Base-by-base conservation (phyloP, 2,329 filamentous ascomycete genomes). In the Aplosporella prunicola region DNA sequence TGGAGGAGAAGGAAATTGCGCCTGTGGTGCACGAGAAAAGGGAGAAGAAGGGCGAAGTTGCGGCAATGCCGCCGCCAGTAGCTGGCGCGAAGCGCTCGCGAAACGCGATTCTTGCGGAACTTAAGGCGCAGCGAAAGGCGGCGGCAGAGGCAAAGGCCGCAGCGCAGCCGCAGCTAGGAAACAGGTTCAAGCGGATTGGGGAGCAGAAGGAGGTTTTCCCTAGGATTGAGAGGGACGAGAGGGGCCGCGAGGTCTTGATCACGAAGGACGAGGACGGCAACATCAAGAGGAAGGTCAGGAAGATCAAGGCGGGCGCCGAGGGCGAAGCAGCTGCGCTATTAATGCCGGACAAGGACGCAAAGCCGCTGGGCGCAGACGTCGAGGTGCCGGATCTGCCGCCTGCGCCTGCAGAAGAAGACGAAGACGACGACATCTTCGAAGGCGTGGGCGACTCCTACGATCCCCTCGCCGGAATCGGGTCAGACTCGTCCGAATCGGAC, bases 1-100 rank as follows among this genome's bases (percentile, higher is more conserved):
- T 80, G 27, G 70, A 71, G 29, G 63, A 73, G 46, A 82, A 82
- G 58, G 78, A 85, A 55, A 69, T 89, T 17, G 79, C 75, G 20
- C 74, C 81, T 9, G 65, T 82, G 47, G 50, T 82, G 51, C 70
- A 77, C 40, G 71, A 80, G 51, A 62, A 66, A 46, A 60, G 57
- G 28, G 64, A 68, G 46, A 75, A 75, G 57, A 70, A 66, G 44
- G 72, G 72, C 3, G 63, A 58, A 27, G 68, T 69, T 56, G 66
- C 67, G 0, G n/a, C n/a, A n/a, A 24, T 24, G 22, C 22, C 22
- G n/a, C 59, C 62, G 1, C 51, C 60, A 9, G 49, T 64, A 18
- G 62, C 63, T 20, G 67, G 68, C 1, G 58, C 60, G 44, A 75
- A 70, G 55, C 62, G 71, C 47, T 73, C 64, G 9, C 58, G 76